Percentiles rank a stretch among this genome's conserved stretches.
phyloP scores from a whole-genome alignment of 495 filamentous ascomycete species.

The Viridothelium virens region DNA sequence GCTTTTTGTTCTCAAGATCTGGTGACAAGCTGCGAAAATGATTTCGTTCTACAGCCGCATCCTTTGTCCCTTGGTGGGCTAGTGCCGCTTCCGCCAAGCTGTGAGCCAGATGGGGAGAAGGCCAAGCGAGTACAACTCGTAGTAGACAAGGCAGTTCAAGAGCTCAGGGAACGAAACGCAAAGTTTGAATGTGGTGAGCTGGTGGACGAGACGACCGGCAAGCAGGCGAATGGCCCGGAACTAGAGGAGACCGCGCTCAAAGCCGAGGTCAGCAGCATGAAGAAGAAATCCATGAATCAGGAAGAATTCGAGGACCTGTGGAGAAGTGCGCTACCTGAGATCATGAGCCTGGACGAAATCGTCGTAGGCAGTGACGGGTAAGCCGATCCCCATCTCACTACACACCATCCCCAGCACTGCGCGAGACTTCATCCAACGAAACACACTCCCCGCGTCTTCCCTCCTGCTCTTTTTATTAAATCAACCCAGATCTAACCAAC shows the following conservation, averaged over 20 bases:
- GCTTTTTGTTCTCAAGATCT: constrained; percentile 79
- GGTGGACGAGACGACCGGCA: constrained; percentile 50
- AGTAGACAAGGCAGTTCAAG: constrained; percentile 78
- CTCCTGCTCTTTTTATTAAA: constrained; percentile 33
- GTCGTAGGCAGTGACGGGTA: constrained; percentile 64
- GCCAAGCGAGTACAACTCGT: constrained; percentile 77
- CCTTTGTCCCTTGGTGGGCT: constrained; percentile 74
- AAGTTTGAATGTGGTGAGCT: constrained; percentile 84
- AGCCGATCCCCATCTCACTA: constrained; percentile 39
- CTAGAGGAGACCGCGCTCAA: constrained; percentile 73
- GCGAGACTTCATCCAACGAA: constrained; percentile 13
- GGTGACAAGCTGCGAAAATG: constrained; percentile 69
- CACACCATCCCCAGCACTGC: neutral
- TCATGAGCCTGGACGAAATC: constrained; percentile 75
- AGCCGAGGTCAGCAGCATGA: constrained; percentile 60
- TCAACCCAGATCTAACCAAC: constrained; percentile 59
- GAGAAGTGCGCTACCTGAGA: constrained; percentile 77
- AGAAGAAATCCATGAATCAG: constrained; percentile 69
- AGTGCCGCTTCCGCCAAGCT: constrained; percentile 81
- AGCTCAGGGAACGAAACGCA: constrained; percentile 75
- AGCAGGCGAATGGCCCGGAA: constrained; percentile 50
- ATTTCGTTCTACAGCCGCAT: constrained; percentile 78
- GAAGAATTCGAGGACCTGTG: constrained; percentile 90
- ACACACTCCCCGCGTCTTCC: constrained; percentile 11
- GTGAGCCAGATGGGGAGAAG: constrained; percentile 90